These are phyloP conservation scores for Casuarina glauca DNA, from an alignment of 306 rosid species.

Conservation along the genomic window DNA sequence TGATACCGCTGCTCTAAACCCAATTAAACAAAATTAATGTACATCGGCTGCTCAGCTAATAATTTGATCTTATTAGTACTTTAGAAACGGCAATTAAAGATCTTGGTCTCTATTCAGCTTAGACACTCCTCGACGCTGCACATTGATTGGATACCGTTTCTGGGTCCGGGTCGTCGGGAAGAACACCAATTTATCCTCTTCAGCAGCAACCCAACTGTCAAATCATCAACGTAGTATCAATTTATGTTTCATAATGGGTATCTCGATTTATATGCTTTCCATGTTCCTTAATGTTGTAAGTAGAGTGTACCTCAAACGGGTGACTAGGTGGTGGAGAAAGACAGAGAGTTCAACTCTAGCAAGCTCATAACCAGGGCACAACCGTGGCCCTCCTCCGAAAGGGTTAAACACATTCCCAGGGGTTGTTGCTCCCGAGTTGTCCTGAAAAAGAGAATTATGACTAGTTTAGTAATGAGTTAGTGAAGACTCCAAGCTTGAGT, in stretches of 20 bases:
- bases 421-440: constrained; percentile 41
- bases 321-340: constrained; percentile 82
- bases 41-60: background rate
- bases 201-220: constrained; percentile 87
- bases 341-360: constrained; percentile 89
- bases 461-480: no score
- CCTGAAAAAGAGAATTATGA: constrained; percentile 30
- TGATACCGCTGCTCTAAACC: no score
- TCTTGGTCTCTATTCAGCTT: constrained; percentile 7
- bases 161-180: constrained; percentile 95
- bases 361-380: constrained; percentile 94
- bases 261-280: no score
- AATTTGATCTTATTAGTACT: background rate
- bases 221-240: background rate
- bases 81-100: background rate
- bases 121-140: constrained; percentile 44
- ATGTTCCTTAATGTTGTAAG: no score
- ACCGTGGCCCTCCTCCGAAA: constrained; percentile 87
- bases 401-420: constrained; percentile 69
- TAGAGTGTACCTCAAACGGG: constrained; percentile 62
- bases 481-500: no score
- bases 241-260: no score
- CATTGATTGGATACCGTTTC: constrained; percentile 80
- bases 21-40: background rate
- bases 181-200: constrained; percentile 88